Base-by-base conservation (phyloP, 352 stramenopile species). In the Phytophthora europaea region DNA sequence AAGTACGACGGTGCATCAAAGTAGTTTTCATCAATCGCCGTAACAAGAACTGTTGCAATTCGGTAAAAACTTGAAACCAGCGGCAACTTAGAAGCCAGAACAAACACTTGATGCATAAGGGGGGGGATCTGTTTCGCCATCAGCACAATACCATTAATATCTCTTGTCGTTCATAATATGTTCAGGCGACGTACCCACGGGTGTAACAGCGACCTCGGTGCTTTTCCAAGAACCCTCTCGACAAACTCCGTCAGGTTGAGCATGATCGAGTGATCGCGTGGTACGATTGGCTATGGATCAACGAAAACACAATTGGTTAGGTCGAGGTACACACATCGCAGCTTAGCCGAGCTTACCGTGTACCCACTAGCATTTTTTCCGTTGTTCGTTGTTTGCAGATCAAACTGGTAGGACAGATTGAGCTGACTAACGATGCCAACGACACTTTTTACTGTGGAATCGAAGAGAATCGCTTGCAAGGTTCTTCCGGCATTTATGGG, bases 221-320 rank as follows among this genome's bases (percentile, higher is more conserved):
- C 26, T 47, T 78, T 81, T 18, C 76, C 75, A 4, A 92, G 20
- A 4, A 91, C 57, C 53, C 87, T 72, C 50, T 93, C 85, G 31
- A 91, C 53, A 68, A 94, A 93, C 63, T 94, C 88, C 6, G 87
- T 91, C 38, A 93, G 59, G 62, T 94, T 96, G 13, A 94, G 73
- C 79, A 94, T 84, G 45, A 94, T 94, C 0, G 85, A 90, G 67
- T 96, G 89, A 61, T 96, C 89, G 34, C 87, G 84, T 43, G 85
- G 73, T 3, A 94, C 73, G 23, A 64, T 78, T 13, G 87, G 89
- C 89, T 96, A 33, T 40, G 10, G 48, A 62, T 59, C 9, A 75
- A 7, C 36, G 20, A 61, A 61, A 26, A 8, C 23, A 66, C 15
- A 57, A 38, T 26, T 45, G 31, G 22, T 59, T 51, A 65, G 20